These are phyloP conservation scores for Phytophthora kernoviae DNA, from an alignment of 352 stramenopile species.

Conservation along the genomic window DNA sequence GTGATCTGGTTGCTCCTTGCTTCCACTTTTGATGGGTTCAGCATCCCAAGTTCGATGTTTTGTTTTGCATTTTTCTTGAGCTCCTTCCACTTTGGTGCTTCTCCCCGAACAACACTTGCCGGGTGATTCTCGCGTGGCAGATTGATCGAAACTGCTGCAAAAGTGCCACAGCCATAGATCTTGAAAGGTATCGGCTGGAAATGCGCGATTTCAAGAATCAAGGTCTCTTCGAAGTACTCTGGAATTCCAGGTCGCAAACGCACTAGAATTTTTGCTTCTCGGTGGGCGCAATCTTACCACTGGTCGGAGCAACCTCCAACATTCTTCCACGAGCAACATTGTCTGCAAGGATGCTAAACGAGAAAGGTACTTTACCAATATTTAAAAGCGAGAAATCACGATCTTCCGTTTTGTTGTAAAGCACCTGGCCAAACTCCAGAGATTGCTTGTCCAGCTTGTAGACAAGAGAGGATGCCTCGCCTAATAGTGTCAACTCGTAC, in stretches of 20 bases:
- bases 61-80: slow-evolving; percentile 64
- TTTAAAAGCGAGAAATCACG: slow-evolving; percentile 93
- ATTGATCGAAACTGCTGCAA: slow-evolving; percentile 87
- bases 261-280: slow-evolving; percentile 91
- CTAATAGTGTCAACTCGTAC: slow-evolving; percentile 90
- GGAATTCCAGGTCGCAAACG: slow-evolving; percentile 89
- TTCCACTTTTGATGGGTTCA: slow-evolving; percentile 19
- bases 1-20: slow-evolving; percentile 11
- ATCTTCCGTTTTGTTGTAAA: slow-evolving; percentile 94
- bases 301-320: slow-evolving; percentile 81
- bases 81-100: slow-evolving; percentile 75
- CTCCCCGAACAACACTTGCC: slow-evolving; percentile 50
- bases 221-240: slow-evolving; percentile 80
- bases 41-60: slow-evolving; percentile 42
- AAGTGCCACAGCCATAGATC: slow-evolving; percentile 90
- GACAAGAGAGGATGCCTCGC: slow-evolving; percentile 91
- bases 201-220: slow-evolving; percentile 94
- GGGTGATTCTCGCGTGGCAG: slow-evolving; percentile 85
- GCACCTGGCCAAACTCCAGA: slow-evolving; percentile 93
- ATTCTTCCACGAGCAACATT: slow-evolving; percentile 42
- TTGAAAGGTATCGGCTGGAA: slow-evolving; percentile 94
- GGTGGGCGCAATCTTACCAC: slow-evolving; percentile 85
- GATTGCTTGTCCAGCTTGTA: slow-evolving; percentile 91
- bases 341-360: slow-evolving; percentile 68
- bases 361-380: slow-evolving; percentile 92